These are phyloP conservation scores for Straminergon stramineum DNA, from an alignment of 225 moss, liverwort and hornwort species.

Conservation along the genomic window DNA sequence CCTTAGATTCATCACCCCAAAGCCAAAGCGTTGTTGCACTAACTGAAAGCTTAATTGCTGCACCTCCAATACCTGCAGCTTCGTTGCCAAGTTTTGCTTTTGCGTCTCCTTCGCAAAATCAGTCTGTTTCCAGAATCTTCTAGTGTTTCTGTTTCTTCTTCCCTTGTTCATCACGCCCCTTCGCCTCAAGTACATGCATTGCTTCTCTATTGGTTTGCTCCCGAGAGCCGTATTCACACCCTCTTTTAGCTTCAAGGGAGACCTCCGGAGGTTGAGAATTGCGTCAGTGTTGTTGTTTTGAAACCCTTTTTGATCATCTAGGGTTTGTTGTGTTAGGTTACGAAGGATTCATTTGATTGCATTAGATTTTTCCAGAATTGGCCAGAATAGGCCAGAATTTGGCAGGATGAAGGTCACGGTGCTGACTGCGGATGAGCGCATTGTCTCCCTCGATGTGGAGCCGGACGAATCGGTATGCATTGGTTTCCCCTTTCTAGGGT, in stretches of 20 bases:
- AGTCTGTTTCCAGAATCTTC: neutral
- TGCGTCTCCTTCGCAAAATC: neutral
- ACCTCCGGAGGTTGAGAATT: neutral
- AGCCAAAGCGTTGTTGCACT: neutral
- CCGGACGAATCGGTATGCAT: slow-evolving; percentile 76
- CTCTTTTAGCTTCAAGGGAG: neutral
- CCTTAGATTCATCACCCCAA: neutral
- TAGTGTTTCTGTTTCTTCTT: neutral
- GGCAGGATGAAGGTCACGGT: slow-evolving; percentile 81
- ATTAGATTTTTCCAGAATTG: neutral
- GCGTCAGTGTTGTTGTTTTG: neutral
- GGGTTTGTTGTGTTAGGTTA: neutral
- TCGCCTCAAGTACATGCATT: neutral
- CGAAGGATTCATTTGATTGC: neutral
- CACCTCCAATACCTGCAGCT: neutral
- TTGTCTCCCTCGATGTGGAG: slow-evolving; percentile 90
- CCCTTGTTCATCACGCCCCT: neutral
- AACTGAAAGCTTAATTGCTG: neutral
- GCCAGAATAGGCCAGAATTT: neutral
- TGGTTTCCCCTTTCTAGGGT: neutral
- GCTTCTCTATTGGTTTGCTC: neutral
- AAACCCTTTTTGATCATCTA: neutral
- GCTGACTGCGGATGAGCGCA: slow-evolving; percentile 85
- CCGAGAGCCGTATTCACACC: neutral
- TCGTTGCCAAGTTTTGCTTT: neutral